A percentile compares a stretch with the other conserved stretches of the same genome.
These are phyloP conservation scores for Aspergillus sclerotioniger DNA, from an alignment of 495 filamentous ascomycete species.

Conservation along the genomic window DNA sequence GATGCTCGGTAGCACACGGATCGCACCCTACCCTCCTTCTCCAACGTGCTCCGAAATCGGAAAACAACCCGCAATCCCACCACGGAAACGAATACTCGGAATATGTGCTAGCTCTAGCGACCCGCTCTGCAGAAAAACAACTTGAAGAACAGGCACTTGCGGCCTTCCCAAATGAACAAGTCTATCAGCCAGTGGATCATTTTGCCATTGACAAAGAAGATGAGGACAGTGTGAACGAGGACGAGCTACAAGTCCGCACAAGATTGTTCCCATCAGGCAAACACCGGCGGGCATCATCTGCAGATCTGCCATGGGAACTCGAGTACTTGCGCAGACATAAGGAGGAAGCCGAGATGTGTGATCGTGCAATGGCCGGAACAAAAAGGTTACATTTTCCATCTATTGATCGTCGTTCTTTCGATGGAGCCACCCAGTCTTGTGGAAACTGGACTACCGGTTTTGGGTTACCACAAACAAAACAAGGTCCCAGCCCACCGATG, in stretches of 20 bases:
- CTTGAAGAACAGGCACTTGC: slow-evolving; percentile 66
- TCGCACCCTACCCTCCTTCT: slow-evolving; percentile 43
- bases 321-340: slow-evolving; percentile 51
- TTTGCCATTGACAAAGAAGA: slow-evolving; percentile 55
- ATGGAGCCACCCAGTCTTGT: slow-evolving; percentile 26
- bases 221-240: slow-evolving; percentile 38
- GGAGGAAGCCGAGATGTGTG: slow-evolving; percentile 42
- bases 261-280: slow-evolving; percentile 29
- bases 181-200: slow-evolving; percentile 61
- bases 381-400: slow-evolving; percentile 21
- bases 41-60: slow-evolving; percentile 35
- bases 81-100: slow-evolving; percentile 69
- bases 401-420: slow-evolving; percentile 19
- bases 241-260: slow-evolving; percentile 37
- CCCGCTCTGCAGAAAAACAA: slow-evolving; percentile 72
- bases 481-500: slow-evolving; percentile 72
- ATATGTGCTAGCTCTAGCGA: slow-evolving; percentile 73
- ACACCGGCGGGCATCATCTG: slow-evolving; percentile 45
- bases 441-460: slow-evolving; percentile 44
- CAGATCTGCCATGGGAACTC: slow-evolving; percentile 50
- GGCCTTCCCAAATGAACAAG: slow-evolving; percentile 65
- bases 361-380: slow-evolving; percentile 25
- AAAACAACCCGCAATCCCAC: slow-evolving; percentile 49
- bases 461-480: slow-evolving; percentile 49
- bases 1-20: slow-evolving; percentile 48